Percentiles rank a stretch among this genome's conserved stretches.
phyloP scores from a whole-genome alignment of 768 basidiomycete species.

The Russula vinacea region DNA sequence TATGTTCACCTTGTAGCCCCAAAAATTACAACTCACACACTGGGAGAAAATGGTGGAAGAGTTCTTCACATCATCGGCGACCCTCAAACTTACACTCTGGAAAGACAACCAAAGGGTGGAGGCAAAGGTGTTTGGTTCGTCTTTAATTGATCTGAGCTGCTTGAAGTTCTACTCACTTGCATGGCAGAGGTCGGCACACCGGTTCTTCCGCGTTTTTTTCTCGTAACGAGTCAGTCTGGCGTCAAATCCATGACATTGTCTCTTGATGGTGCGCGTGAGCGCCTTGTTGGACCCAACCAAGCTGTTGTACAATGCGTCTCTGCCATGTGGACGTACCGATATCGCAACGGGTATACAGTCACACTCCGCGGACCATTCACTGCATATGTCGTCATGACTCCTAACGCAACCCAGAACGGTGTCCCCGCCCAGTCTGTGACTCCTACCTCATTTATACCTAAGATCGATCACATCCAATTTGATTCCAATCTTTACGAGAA shows the following conservation, averaged over 20 bases:
- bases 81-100: slow-evolving; percentile 83
- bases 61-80: slow-evolving; percentile 67
- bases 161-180: slow-evolving; percentile 1
- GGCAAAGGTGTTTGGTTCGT: slow-evolving; percentile 80
- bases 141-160: background rate
- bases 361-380: slow-evolving; percentile 72
- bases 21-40: slow-evolving; percentile 64
- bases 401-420: slow-evolving; percentile 27
- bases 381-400: slow-evolving; percentile 51
- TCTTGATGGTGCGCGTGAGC: slow-evolving; percentile 73
- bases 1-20: background rate
- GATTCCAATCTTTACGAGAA: slow-evolving; percentile 74
- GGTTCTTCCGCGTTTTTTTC: slow-evolving; percentile 79
- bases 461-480: slow-evolving; percentile 72
- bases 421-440: slow-evolving; percentile 24
- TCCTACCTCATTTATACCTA: slow-evolving; percentile 41
- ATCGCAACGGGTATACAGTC: slow-evolving; percentile 74
- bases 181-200: slow-evolving; percentile 70
- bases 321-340: slow-evolving; percentile 81
- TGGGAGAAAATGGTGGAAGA: slow-evolving; percentile 65
- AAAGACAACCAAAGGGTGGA: slow-evolving; percentile 76
- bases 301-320: slow-evolving; percentile 64
- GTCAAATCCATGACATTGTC: slow-evolving; percentile 81
- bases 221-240: slow-evolving; percentile 79
- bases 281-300: slow-evolving; percentile 46